A percentile compares a stretch with the other conserved stretches of the same genome.
Evolutionary conservation across 352 stramenopile species (phyloP).

Genomic region (Phytophthora sansomeana): DNA sequence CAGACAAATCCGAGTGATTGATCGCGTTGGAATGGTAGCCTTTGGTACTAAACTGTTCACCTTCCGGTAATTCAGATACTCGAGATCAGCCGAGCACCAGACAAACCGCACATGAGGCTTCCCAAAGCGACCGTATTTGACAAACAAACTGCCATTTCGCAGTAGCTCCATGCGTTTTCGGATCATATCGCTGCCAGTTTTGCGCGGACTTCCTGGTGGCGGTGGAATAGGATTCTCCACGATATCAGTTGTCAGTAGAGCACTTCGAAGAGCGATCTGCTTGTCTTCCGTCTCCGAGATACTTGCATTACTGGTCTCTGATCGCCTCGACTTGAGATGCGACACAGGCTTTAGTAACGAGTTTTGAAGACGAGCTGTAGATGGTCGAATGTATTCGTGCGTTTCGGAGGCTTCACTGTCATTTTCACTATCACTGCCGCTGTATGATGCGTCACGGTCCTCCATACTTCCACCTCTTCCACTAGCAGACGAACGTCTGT

Average conservation of each 20-base stretch:
- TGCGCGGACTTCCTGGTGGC: slow-evolving; percentile 12
- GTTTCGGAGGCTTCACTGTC: slow-evolving; percentile 52
- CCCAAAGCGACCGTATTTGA: slow-evolving; percentile 81
- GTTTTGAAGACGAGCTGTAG: slow-evolving; percentile 15
- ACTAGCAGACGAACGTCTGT: slow-evolving; percentile 14
- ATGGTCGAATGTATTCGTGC: slow-evolving; percentile 33
- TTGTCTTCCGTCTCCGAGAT: slow-evolving; percentile 25
- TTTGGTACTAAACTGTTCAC: slow-evolving; percentile 59
- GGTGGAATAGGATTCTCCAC: slow-evolving; percentile 5
- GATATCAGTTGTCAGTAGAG: slow-evolving; percentile 10
- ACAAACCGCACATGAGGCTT: slow-evolving; percentile 84
- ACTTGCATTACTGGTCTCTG: slow-evolving; percentile 29
- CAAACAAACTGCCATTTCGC: slow-evolving; percentile 74
- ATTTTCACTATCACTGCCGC: slow-evolving; percentile 52
- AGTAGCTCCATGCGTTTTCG: slow-evolving; percentile 76
- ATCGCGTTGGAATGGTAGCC: slow-evolving; percentile 66
- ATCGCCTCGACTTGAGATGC: slow-evolving; percentile 14
- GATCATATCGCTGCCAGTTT: slow-evolving; percentile 65
- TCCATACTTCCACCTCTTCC: slow-evolving; percentile 13
- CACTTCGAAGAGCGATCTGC: slow-evolving; percentile 16
- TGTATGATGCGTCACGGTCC: slow-evolving; percentile 28
- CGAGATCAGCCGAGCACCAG: slow-evolving; percentile 78
- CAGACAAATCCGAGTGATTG: slow-evolving; percentile 47
- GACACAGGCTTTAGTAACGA: background rate
- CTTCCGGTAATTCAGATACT: slow-evolving; percentile 78